phyloP scores from a whole-genome alignment of 768 basidiomycete genomes.

The Steccherinum ochraceum region DNA sequence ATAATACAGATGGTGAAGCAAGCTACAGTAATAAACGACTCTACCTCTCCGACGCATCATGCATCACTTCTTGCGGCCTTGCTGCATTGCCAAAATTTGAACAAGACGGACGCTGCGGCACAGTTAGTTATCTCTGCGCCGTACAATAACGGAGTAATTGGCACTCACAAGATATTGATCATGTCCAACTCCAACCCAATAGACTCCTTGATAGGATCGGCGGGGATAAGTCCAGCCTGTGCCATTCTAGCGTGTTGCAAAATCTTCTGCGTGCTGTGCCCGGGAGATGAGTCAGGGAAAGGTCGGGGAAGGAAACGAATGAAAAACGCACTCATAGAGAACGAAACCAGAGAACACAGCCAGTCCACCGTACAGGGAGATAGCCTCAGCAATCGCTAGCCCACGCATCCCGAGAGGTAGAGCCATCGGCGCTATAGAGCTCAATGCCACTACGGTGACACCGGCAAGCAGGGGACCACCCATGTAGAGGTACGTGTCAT shows the following conservation, averaged over 20 bases:
- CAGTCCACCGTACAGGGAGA: slow-evolving; percentile 83
- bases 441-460: slow-evolving; percentile 80
- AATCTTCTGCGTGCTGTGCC: slow-evolving; percentile 77
- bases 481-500: slow-evolving; percentile 79
- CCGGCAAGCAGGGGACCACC: slow-evolving; percentile 87
- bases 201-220: slow-evolving; percentile 75
- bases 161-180: slow-evolving; percentile 80
- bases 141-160: background rate
- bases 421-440: slow-evolving; percentile 83
- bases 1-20: slow-evolving; percentile 3
- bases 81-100: slow-evolving; percentile 68
- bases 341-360: slow-evolving; percentile 86
- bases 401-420: slow-evolving; percentile 78
- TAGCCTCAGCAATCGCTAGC: slow-evolving; percentile 68
- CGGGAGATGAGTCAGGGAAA: background rate
- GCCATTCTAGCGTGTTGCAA: slow-evolving; percentile 69
- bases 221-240: slow-evolving; percentile 56
- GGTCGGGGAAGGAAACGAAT: background rate
- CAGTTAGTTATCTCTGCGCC: background rate
- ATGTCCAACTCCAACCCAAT: slow-evolving; percentile 78
- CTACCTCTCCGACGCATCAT: background rate
- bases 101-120: slow-evolving; percentile 65
- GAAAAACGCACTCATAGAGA: slow-evolving; percentile 65
- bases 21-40: slow-evolving; percentile 2
- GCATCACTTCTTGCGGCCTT: slow-evolving; percentile 45